Base-by-base conservation (phyloP, 148 eudicot genomes). In the Silene uniflora region DNA sequence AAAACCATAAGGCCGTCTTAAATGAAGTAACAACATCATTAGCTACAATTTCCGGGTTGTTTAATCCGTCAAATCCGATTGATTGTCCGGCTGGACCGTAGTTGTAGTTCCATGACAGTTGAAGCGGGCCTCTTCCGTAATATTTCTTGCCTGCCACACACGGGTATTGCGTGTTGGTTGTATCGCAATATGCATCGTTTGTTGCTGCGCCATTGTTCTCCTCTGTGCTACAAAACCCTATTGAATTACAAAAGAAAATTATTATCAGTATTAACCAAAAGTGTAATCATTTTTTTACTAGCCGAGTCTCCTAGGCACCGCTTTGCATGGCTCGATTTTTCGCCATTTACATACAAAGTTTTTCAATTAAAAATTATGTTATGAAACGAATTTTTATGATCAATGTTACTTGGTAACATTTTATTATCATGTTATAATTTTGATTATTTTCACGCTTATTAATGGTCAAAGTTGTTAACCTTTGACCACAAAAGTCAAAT, bases 121-220 rank as follows among this genome's bases (percentile, higher is more conserved):
- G 94, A 58, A 90, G 69, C 0, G 95, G 95, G 5, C 90, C 95
- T 80, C 91, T 72, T 1, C 91, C 95, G 72, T 85, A 85, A 83
- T 90, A 90, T 18, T 64, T 74, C 80, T 83, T 77, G 39, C 73
- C 75, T 3, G 84, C 10, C 0, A 35, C 77, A 22, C 90, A 90
- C 0, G 90, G 93, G 68, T 84, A 88, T 56, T 82, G 76, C 52
- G 79, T 72, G 16, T 74, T 75, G n/a, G 5, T 72, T 9, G 73
- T 18, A 29, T 86, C 84, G 9, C 90, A 89, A 52, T 84, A 87
- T 61, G 29, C 62, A 70, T 77, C 75, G 54, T 73, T 70, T 1
- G 82, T 22, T 7, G 81, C 44, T 62, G 76, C 66, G 5, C 85
- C 92, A 25, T 78, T 29, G 11, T 71, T 69, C 81, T 89, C 93